Evolutionary conservation across 2,329 filamentous ascomycete species (phyloP), one percentile per base, ranked within the genome.

Genomic region (Aschersonia sp.): DNA sequence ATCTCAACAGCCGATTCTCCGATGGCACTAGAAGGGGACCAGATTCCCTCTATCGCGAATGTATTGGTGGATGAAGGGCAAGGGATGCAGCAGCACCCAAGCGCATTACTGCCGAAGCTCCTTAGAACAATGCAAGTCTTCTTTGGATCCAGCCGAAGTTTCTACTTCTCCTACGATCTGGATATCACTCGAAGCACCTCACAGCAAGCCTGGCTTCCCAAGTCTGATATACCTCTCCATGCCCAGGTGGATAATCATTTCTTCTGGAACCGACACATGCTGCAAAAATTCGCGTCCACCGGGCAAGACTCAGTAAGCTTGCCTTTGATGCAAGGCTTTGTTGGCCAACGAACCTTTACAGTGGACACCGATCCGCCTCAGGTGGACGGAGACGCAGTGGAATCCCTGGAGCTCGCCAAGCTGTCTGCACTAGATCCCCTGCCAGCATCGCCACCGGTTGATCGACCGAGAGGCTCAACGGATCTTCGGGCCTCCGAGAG

Each of bases 111-210:
- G 9, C 90, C 90, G 1, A 94, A 95, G 58, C 71, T 97, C 40
- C 64, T 98, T 42, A 78, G 84, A 41, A 94, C 86, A 33, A 82
- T 87, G 2, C 86, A 86, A 58, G 78, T 97, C 48, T 78, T 95
- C 51, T 90, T 96, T 59, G 81, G 85, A 1, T 76, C 81, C 4
- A 88, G 84, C 0, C 76, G 76, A 52, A 96, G 87, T 61, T 97
- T 96, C 63, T 97, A 84, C 69, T 98, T 90, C 63, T 89, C 89
- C 0, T 96, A 98, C 62, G 92, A 98, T 54, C 76, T 90, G 60
- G 89, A 98, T 60, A 77, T 98, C 46, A 97, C 92, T 1, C 77
- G 83, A 48, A 80, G 76, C 52, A 57, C 79, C 48, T 64, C 66
- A 3, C 69, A 62, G 43, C 51, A 55, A 32, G 47, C 55, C 0